Conservation (phyloP, 495 filamentous ascomycete genomes). For the Saxophila tyrrhenica region DNA sequence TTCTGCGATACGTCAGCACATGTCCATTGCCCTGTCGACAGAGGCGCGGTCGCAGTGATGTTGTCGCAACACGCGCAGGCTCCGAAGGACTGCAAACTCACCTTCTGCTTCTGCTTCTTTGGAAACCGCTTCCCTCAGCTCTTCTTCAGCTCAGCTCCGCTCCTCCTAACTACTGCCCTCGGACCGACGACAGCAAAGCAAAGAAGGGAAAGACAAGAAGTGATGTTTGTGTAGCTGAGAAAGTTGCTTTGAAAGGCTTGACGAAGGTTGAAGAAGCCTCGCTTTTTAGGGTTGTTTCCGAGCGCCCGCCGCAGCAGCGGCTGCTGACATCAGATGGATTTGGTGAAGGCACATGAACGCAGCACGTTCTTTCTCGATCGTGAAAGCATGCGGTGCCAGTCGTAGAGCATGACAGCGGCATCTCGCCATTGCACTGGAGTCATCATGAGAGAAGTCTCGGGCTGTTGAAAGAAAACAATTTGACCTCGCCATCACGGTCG, state of each 20-base stretch:
- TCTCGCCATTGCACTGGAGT: too few species aligned
- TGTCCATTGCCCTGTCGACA: not conserved
- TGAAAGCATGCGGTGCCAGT: too few species aligned
- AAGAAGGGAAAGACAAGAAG: not conserved
- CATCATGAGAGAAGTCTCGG: too few species aligned
- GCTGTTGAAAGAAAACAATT: too few species aligned
- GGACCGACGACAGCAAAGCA: conserved; percentile 5
- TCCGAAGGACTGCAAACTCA: not conserved
- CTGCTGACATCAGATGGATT: too few species aligned
- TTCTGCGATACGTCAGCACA: too few species aligned
- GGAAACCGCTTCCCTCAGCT: not conserved
- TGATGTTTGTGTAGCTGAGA: not conserved
- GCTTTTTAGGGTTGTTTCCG: not conserved
- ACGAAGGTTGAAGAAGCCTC: not conserved
- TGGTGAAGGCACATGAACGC: too few species aligned
- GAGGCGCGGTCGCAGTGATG: not conserved
- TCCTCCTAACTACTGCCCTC: conserved; percentile 3
- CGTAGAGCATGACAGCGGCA: too few species aligned
- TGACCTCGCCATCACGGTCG: not conserved
- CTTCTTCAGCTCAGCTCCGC: conserved; percentile 3
- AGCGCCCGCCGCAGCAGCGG: too few species aligned
- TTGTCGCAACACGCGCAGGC: not conserved
- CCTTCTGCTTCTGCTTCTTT: not conserved
- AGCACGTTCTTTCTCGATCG: too few species aligned
- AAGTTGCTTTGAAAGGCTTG: not conserved